Conservation (phyloP, 352 stramenopile species). For the Phytophthora pseudosyringae region DNA sequence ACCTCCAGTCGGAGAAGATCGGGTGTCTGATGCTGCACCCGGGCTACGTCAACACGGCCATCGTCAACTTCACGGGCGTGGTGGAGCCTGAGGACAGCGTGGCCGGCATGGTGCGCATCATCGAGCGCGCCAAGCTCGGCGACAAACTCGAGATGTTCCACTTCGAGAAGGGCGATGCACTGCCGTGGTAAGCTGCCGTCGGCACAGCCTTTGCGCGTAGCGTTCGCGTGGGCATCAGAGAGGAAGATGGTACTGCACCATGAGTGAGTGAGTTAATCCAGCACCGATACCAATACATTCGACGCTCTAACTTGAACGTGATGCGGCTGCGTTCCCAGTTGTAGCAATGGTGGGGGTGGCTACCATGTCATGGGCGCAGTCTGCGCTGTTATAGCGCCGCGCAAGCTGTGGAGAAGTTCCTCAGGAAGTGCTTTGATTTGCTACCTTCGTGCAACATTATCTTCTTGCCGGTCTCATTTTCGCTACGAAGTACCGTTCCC, state of each 20-base stretch:
- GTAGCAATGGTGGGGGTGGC: too few species aligned
- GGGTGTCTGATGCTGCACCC: slow-evolving; percentile 64
- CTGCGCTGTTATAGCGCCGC: too few species aligned
- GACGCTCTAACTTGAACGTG: too few species aligned
- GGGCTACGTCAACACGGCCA: slow-evolving; percentile 68
- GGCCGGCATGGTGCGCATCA: slow-evolving; percentile 54
- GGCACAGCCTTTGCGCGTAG: not conserved
- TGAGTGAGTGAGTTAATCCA: not conserved
- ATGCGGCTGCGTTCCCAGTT: too few species aligned
- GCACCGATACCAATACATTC: not conserved
- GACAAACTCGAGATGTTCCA: slow-evolving; percentile 64
- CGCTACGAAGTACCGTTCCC: slow-evolving; percentile 19
- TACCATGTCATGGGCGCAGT: too few species aligned
- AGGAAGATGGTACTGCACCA: too few species aligned
- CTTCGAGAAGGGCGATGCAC: slow-evolving; percentile 51
- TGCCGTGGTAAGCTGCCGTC: slow-evolving; percentile 58
- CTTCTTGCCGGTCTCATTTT: not conserved
- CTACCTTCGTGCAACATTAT: not conserved
- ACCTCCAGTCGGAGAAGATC: slow-evolving; percentile 63
- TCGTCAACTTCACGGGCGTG: slow-evolving; percentile 53
- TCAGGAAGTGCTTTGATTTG: not conserved
- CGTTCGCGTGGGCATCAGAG: not conserved
- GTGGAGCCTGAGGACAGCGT: slow-evolving; percentile 57
- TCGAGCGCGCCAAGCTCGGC: slow-evolving; percentile 55
- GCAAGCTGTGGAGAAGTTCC: too few species aligned